Percentiles rank a stretch among this genome's conserved stretches.
Conservation (phyloP, 2,329 filamentous ascomycete species). For the Trichophyton rubrum region DNA sequence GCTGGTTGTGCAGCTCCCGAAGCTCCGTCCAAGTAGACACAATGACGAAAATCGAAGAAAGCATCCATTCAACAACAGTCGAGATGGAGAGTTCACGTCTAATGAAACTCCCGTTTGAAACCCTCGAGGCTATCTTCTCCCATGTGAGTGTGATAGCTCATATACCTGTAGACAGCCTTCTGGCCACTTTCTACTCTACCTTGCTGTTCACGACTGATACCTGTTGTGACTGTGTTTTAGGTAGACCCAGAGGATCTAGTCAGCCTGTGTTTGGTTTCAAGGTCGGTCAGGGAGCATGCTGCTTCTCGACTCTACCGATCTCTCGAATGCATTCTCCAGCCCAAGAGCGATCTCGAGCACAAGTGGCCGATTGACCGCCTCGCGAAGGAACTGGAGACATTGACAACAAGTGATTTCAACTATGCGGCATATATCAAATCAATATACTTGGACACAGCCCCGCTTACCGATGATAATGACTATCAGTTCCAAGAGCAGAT, state of each 20-base stretch:
- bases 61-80: not conserved
- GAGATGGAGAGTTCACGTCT: constrained; percentile 4
- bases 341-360: constrained; percentile 37
- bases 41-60: not conserved
- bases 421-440: constrained; percentile 48
- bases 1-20: not conserved
- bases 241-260: constrained; percentile 11
- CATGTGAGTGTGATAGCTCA: constrained; percentile 33
- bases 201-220: not conserved
- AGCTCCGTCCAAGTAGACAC: not conserved
- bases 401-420: constrained; percentile 51
- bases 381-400: constrained; percentile 47
- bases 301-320: constrained; percentile 47
- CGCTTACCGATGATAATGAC: constrained; percentile 38
- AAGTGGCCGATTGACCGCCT: constrained; percentile 46
- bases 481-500: constrained; percentile 28
- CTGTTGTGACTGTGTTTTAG: constrained; percentile 8
- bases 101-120: constrained; percentile 22
- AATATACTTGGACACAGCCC: constrained; percentile 45
- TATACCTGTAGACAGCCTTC: constrained; percentile 20
- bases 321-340: constrained; percentile 44
- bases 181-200: not conserved
- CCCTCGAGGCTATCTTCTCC: constrained; percentile 21
- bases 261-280: constrained; percentile 47
- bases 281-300: constrained; percentile 46